These are phyloP conservation scores for Alnus glutinosa DNA, from an alignment of 306 rosid genomes.

Conservation along the genomic window DNA sequence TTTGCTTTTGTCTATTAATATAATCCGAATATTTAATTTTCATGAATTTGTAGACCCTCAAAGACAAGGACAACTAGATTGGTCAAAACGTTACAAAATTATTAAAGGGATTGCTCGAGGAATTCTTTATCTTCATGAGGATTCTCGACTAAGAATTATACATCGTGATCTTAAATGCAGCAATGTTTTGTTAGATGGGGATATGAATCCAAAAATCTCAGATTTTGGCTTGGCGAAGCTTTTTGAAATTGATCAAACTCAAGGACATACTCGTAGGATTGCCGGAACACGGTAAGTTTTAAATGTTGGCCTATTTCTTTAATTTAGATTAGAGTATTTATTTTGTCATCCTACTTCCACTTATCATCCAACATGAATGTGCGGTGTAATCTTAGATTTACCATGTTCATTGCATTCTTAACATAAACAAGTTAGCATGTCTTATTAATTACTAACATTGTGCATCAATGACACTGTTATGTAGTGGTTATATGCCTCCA, in stretches of 20 bases:
- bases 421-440: too few relatives aligned
- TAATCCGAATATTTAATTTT: background rate
- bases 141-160: slow-evolving; percentile 39
- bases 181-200: slow-evolving; percentile 21
- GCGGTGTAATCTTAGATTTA: too few relatives aligned
- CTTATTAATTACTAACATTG: too few relatives aligned
- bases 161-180: background rate
- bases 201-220: slow-evolving; percentile 32
- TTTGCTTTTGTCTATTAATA: too few relatives aligned
- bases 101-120: slow-evolving; percentile 38
- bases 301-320: too few relatives aligned
- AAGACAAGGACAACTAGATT: slow-evolving; percentile 33
- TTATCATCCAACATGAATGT: too few relatives aligned
- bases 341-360: too few relatives aligned
- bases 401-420: too few relatives aligned
- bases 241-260: slow-evolving; percentile 22
- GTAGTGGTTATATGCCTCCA: too few relatives aligned
- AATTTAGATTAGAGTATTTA: too few relatives aligned
- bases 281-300: slow-evolving; percentile 34
- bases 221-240: slow-evolving; percentile 35
- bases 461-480: too few relatives aligned
- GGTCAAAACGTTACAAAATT: slow-evolving; percentile 40
- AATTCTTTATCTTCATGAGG: slow-evolving; percentile 36
- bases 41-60: slow-evolving; percentile 20
- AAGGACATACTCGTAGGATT: slow-evolving; percentile 20